Conservation (phyloP, 306 rosid genomes). For the Quercus mongolica region DNA sequence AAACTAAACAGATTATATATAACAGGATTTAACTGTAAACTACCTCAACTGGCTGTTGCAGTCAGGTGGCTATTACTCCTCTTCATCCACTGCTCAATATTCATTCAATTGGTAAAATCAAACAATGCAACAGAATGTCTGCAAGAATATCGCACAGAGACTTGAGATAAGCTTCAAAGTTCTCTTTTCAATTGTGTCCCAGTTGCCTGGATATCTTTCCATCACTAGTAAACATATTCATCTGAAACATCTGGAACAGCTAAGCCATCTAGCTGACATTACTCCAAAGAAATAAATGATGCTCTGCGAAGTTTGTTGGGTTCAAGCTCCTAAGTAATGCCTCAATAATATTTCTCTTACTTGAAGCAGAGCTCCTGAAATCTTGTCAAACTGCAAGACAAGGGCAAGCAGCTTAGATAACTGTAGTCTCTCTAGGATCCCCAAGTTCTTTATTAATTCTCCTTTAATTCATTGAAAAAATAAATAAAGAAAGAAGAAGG, state of each 20-base stretch:
- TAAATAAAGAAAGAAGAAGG: neutral
- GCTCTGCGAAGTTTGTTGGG: slow-evolving; percentile 3
- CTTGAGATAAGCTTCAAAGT: neutral
- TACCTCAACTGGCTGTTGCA: neutral
- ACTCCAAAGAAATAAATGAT: neutral
- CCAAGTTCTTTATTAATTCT: neutral
- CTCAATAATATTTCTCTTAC: slow-evolving; percentile 21
- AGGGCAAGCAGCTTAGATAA: slow-evolving; percentile 2
- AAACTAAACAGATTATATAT: neutral
- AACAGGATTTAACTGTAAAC: neutral
- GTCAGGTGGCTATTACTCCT: neutral
- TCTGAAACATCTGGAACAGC: neutral
- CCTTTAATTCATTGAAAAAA: neutral
- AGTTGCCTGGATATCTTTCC: neutral
- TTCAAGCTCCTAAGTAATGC: slow-evolving; percentile 9
- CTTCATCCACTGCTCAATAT: neutral
- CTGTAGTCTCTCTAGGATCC: neutral
- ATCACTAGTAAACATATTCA: neutral
- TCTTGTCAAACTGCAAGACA: slow-evolving; percentile 51
- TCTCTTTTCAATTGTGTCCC: neutral
- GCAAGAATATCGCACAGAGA: neutral
- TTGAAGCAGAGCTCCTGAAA: slow-evolving; percentile 54
- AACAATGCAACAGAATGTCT: neutral
- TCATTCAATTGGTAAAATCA: neutral
- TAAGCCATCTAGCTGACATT: neutral